phyloP scores from a whole-genome alignment of 345 rosid species.

The Brassica incana region DNA sequence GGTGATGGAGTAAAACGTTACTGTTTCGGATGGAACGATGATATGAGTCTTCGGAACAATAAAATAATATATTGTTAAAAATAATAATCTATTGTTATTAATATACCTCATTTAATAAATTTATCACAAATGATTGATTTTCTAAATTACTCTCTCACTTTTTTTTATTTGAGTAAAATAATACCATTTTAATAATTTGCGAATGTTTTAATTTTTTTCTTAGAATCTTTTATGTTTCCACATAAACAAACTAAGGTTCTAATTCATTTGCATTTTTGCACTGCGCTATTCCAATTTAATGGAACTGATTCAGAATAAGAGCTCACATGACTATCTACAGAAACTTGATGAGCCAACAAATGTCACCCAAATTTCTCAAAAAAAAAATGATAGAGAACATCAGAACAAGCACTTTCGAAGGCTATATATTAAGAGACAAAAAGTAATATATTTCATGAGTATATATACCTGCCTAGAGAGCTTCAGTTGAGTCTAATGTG shows the following conservation, averaged over 20 bases:
- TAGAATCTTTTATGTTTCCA: neutral
- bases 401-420: neutral
- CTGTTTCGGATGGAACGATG: conserved; percentile 4
- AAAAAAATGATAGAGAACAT: neutral
- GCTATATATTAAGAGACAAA: neutral
- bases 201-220: neutral
- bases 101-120: neutral
- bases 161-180: too few species aligned
- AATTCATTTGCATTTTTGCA: neutral
- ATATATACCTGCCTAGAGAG: neutral
- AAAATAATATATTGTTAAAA: neutral
- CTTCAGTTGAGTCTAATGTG: neutral
- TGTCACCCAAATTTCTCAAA: neutral
- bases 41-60: neutral
- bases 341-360: neutral
- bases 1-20: neutral
- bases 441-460: neutral
- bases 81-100: neutral
- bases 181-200: neutral
- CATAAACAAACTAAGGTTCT: neutral
- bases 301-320: neutral
- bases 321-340: neutral
- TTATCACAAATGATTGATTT: too few species aligned
- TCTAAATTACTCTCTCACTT: too few species aligned
- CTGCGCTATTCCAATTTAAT: neutral